Base-by-base conservation (phyloP, 805 yeast species). In the Starmerella kuoi region DNA sequence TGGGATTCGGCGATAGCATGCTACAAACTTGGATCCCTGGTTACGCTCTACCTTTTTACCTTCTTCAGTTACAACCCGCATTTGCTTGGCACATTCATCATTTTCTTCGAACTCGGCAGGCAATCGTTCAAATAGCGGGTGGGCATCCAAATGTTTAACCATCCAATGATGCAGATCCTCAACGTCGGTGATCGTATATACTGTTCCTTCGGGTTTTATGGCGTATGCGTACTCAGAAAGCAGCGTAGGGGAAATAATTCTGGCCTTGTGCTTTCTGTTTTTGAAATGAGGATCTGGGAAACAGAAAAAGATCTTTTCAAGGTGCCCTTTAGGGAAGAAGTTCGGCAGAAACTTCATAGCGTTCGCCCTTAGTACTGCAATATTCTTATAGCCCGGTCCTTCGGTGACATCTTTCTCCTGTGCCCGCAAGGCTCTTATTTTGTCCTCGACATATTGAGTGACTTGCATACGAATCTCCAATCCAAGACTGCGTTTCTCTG, bases 241-340 rank as follows among this genome's bases (percentile, higher is more conserved):
- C 47, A 91, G 66, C 2, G 97, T 88, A 51, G 77, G 79, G 41
- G 98, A 87, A 51, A 91, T 74, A 57, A 91, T 91, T 66, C 98
- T 73, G 5, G 96, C 96, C 69, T 91, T 91, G 64, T 91, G 98
- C 60, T 91, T 91, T 58, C 97, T 72, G 62, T 85, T 94, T 61
- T 91, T 91, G 69, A 91, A 91, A 62, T 91, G 98, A 6, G 98
- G 98, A 62, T 91, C 98, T n/a, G 98, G 98, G 72, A 91, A 91
- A 61, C 98, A 91, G 67, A 91, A 91, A 65, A 91, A 91, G 73
- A 91, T 83, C 67, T 88, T 91, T 26, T 79, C 74, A 39, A 87
- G 65, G 59, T 86, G 96, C 5, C 77, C 76, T 61, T 79, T 79
- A 44, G 70, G 67, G 65, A 91, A 91, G 61, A 91, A 91, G 61